Evolutionary conservation across 164 flowering plant species (phyloP), one percentile per base, ranked within the genome.

Genomic region (Vitis cinerea): DNA sequence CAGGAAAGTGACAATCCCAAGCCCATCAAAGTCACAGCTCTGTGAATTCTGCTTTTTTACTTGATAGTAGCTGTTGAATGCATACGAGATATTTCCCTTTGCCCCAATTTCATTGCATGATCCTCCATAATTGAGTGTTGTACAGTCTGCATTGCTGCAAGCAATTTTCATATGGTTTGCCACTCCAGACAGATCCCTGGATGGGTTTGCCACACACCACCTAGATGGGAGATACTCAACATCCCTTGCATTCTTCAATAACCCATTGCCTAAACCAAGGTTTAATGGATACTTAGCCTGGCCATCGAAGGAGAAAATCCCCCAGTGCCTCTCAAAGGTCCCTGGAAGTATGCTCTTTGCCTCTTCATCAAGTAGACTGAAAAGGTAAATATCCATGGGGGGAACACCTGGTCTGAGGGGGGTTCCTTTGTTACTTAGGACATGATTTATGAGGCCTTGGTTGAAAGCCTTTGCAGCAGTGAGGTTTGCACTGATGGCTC

Each of bases 241-340:
- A 52, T 88, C 77, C 72, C 65, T 86, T 10, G 97, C 97, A 75
- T 89, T 89, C 78, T 81, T 88, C 74, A 94, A 64, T 10, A 64
- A 37, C 50, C 76, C 80, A 67, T 81, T 81, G 9, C 99, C 97
- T 63, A 80, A 53, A 3, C 94, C 98, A 57, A 94, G 88, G 82
- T 89, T 84, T 17, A 94, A 50, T 3, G 81, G 58, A 65, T 92
- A 94, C 74, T 94, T 94, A 9, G 96, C 90, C 73, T 90, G 95
- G 8, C 98, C 99, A 60, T 94, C 99, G 58, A 90, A 94, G 7
- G 92, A 86, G 79, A 94, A 92, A 60, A 94, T 86, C 7, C 98
- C 99, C 97, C 98, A 94, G 59, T 92, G 99, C 69, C 99, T 85
- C 80, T 94, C 99, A 67, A 94, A 92, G 80, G 81, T 88, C 23